A percentile compares a stretch with the other conserved stretches of the same genome.
Evolutionary conservation across 768 basidiomycete genomes (phyloP).

Genomic region (Psilocybe azurescens): DNA sequence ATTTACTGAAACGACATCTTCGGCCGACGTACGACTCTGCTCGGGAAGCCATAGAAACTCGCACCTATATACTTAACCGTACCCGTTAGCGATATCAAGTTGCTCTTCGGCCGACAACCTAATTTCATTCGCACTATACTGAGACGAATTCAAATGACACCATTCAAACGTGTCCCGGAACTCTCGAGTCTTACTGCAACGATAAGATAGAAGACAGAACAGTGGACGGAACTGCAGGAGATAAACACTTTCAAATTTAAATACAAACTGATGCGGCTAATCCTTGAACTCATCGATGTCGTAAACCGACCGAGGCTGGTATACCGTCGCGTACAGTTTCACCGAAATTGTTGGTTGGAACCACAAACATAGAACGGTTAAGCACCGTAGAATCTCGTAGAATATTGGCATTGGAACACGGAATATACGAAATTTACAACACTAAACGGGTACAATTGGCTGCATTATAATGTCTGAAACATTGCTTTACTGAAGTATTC

Average conservation of each 20-base stretch:
- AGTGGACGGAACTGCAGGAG: neutral
- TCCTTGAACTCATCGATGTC: too few relatives aligned
- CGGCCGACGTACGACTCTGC: slow-evolving; percentile 1
- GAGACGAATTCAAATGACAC: neutral
- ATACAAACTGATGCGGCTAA: too few relatives aligned
- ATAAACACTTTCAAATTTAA: neutral
- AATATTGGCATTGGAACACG: too few relatives aligned
- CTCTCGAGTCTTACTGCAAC: neutral
- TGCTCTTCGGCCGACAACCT: neutral
- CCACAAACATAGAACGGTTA: too few relatives aligned
- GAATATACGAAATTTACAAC: neutral
- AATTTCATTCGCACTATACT: neutral
- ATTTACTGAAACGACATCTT: neutral
- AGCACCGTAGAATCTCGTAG: too few relatives aligned
- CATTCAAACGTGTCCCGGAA: neutral
- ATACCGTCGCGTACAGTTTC: too few relatives aligned
- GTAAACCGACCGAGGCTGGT: too few relatives aligned
- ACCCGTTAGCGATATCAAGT: neutral
- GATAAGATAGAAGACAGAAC: neutral
- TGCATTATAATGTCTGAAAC: neutral
- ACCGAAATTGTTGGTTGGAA: too few relatives aligned
- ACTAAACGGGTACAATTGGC: neutral
- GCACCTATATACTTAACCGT: too few relatives aligned
- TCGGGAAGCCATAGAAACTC: neutral
- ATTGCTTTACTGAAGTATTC: neutral